Conservation (phyloP, 2,329 filamentous ascomycete species). For the Macrophomina phaseolina region DNA sequence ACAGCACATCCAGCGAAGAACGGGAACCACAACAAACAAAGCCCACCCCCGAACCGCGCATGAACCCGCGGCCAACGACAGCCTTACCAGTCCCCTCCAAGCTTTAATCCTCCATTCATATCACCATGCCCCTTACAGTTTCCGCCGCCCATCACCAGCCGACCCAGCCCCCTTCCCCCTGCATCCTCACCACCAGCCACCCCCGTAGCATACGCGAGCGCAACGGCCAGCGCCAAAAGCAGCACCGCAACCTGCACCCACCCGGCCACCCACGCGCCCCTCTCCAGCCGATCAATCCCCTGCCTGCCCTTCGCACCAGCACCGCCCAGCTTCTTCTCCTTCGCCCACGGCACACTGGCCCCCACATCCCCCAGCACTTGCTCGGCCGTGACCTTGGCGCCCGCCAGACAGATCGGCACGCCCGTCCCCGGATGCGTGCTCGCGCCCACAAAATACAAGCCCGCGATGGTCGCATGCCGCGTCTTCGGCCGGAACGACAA, state of each 20-base stretch:
- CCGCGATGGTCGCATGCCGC: conserved; percentile 55
- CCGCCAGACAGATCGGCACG: conserved; percentile 74
- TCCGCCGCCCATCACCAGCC: conserved; percentile 1
- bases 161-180: conserved; percentile 27
- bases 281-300: conserved; percentile 32
- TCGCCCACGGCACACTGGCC: conserved; percentile 49
- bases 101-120: conserved; percentile 1
- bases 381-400: conserved; percentile 66
- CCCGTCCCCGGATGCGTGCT: conserved; percentile 78
- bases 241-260: conserved; percentile 31
- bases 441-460: conserved; percentile 74
- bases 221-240: conserved; percentile 23
- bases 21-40: background rate
- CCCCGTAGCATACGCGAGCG: conserved; percentile 24
- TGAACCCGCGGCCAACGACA: background rate
- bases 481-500: conserved; percentile 69
- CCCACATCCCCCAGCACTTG: conserved; percentile 54
- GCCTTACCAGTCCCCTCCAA: conserved; percentile 15
- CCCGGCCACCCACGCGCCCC: conserved; percentile 28
- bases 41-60: background rate
- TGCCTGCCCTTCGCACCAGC: background rate
- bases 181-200: conserved; percentile 12
- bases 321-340: conserved; percentile 25
- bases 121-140: background rate
- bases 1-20: too few relatives aligned